A percentile compares a stretch with the other conserved stretches of the same genome.
phyloP scores from a whole-genome alignment of 768 basidiomycete species.

The Kwoniella bestiolae region DNA sequence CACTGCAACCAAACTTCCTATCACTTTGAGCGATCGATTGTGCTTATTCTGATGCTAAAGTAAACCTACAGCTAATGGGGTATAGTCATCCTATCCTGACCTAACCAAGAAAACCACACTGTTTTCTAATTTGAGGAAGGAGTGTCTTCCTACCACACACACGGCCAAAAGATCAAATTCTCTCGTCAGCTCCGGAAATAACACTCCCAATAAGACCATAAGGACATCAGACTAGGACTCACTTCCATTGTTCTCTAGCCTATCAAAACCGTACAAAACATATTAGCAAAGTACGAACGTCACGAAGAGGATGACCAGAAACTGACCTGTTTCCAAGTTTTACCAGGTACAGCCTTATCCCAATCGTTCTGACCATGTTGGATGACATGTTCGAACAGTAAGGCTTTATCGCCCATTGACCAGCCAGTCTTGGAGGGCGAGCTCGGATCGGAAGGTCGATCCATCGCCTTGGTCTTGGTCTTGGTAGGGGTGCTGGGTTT shows the following conservation, averaged over 20 bases:
- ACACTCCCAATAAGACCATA: neutral
- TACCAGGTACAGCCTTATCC: conserved; percentile 34
- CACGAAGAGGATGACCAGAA: neutral
- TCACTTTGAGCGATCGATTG: too few relatives aligned
- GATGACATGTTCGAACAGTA: conserved; percentile 32
- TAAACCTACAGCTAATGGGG: too few relatives aligned
- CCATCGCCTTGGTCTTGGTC: neutral
- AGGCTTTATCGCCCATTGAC: conserved; percentile 18
- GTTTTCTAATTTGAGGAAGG: conserved; percentile 35
- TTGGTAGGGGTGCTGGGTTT: neutral
- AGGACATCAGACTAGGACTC: neutral
- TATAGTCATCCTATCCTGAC: too few relatives aligned
- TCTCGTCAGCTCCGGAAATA: conserved; percentile 6
- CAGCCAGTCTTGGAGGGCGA: conserved; percentile 14
- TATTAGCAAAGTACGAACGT: neutral
- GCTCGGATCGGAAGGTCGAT: neutral
- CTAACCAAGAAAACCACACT: conserved; percentile 21
- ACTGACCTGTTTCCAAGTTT: conserved; percentile 28
- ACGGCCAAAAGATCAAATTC: neutral
- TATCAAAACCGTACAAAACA: neutral
- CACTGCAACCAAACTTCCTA: too few relatives aligned
- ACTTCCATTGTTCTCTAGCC: conserved; percentile 41
- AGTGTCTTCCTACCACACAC: conserved; percentile 21
- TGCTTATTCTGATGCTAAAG: too few relatives aligned
- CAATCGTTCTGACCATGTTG: conserved; percentile 25